phyloP scores from a whole-genome alignment of 371 early-diverging fungal species.

The Saksenaea vasiformis region DNA sequence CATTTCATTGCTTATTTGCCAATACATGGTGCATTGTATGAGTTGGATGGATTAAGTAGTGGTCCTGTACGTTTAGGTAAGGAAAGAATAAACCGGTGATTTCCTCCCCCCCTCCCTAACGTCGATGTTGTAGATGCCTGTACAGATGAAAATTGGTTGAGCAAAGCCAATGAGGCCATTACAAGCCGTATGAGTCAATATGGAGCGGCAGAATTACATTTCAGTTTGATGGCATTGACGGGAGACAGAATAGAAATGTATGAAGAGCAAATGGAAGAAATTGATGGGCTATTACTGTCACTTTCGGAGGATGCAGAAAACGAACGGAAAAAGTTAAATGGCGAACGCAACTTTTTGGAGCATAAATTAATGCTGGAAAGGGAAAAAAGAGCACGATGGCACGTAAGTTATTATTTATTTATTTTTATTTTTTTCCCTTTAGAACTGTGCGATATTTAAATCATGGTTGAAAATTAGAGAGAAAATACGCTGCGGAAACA shows the following conservation, averaged over 20 bases:
- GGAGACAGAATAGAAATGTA: constrained; percentile 63
- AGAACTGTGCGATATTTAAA: neutral
- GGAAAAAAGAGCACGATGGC: constrained; percentile 48
- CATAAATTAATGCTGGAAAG: constrained; percentile 52
- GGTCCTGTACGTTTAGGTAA: constrained; percentile 70
- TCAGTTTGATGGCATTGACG: constrained; percentile 87
- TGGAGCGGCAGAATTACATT: constrained; percentile 72
- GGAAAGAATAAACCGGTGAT: neutral
- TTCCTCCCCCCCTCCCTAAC: too few relatives aligned
- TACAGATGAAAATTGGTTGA: constrained; percentile 69
- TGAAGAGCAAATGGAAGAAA: constrained; percentile 50
- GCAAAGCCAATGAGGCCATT: constrained; percentile 71
- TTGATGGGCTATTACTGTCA: constrained; percentile 47
- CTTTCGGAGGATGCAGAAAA: constrained; percentile 39
- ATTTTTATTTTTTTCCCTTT: neutral
- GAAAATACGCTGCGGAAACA: constrained; percentile 80
- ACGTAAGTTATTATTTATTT: constrained; percentile 32
- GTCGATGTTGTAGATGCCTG: constrained; percentile 56
- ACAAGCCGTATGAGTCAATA: constrained; percentile 71
- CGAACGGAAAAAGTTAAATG: constrained; percentile 29
- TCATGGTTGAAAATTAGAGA: constrained; percentile 36
- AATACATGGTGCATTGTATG: constrained; percentile 76
- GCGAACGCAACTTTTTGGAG: constrained; percentile 35
- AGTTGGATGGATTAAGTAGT: constrained; percentile 84
- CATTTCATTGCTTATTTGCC: constrained; percentile 91